Conservation (phyloP, 768 basidiomycete genomes). For the Auriscalpium microsporum region DNA sequence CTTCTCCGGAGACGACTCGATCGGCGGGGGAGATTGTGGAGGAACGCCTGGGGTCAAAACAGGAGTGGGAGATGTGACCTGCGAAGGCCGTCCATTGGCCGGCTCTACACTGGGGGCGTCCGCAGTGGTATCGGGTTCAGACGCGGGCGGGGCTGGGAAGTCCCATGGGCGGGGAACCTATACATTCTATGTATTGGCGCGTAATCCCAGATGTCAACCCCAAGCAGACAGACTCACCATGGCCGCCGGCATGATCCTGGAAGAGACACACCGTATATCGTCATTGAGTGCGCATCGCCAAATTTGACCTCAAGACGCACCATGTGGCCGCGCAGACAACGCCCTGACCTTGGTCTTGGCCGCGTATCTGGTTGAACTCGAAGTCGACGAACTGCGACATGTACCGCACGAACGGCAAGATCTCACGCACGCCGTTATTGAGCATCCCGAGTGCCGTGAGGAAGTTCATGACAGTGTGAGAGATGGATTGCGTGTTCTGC, state of each 20-base stretch:
- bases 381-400: slow-evolving; percentile 71
- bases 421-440: slow-evolving; percentile 70
- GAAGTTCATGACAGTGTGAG: slow-evolving; percentile 60
- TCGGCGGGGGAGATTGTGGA: not conserved
- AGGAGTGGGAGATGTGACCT: not conserved
- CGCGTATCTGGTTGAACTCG: slow-evolving; percentile 60
- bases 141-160: slow-evolving; percentile 35
- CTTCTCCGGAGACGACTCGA: not conserved
- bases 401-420: slow-evolving; percentile 79
- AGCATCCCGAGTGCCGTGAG: slow-evolving; percentile 64
- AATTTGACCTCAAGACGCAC: slow-evolving; percentile 27
- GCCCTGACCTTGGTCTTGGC: slow-evolving; percentile 59
- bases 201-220: not conserved
- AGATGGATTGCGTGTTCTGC: slow-evolving; percentile 52
- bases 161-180: slow-evolving; percentile 76
- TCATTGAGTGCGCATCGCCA: not conserved
- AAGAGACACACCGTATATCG: not conserved
- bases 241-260: slow-evolving; percentile 72
- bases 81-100: too few relatives aligned
- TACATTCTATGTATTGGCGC: not conserved
- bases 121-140: not conserved
- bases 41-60: not conserved
- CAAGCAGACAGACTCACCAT: slow-evolving; percentile 29
- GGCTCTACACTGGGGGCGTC: not conserved
- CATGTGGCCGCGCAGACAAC: slow-evolving; percentile 90